phyloP scores from a whole-genome alignment of 768 basidiomycete genomes.

The Lactarius vividus region DNA sequence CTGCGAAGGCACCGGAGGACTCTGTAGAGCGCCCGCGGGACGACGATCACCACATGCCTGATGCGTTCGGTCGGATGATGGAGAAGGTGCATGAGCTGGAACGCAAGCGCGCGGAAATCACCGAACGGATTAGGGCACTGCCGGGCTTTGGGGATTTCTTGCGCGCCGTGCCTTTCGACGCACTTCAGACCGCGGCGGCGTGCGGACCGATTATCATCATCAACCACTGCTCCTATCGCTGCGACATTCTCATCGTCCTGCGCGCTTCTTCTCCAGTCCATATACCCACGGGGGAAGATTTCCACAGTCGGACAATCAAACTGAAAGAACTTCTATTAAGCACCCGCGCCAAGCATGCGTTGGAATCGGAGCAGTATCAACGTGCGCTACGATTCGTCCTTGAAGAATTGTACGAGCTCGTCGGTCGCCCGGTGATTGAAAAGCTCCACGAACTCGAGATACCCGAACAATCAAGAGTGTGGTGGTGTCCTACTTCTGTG shows the following conservation, averaged over 20 bases:
- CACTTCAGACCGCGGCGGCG: slow-evolving; percentile 7
- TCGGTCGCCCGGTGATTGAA: slow-evolving; percentile 13
- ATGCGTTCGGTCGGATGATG: slow-evolving; percentile 6
- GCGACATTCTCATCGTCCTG: slow-evolving; percentile 20
- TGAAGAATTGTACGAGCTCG: slow-evolving; percentile 11
- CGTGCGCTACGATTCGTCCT: slow-evolving; percentile 8
- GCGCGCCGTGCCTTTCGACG: slow-evolving; percentile 5
- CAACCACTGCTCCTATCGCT: slow-evolving; percentile 15
- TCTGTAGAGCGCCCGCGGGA: not conserved
- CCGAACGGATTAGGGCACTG: not conserved
- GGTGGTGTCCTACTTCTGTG: slow-evolving; percentile 26
- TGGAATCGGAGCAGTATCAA: not conserved
- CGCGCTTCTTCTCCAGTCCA: not conserved
- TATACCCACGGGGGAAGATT: slow-evolving; percentile 5
- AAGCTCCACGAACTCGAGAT: slow-evolving; percentile 5
- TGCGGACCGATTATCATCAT: slow-evolving; percentile 17
- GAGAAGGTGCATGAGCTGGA: not conserved
- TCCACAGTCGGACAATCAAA: not conserved
- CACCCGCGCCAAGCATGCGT: not conserved
- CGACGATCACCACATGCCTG: not conserved
- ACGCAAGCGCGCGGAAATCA: not conserved
- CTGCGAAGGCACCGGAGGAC: not conserved
- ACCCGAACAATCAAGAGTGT: slow-evolving; percentile 18
- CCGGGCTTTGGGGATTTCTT: slow-evolving; percentile 14
- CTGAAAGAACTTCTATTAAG: slow-evolving; percentile 3